Percentiles rank a stretch among this genome's conserved stretches.
Evolutionary conservation across 805 yeast species (phyloP).

Genomic region (Yarrowia phangngaensis): DNA sequence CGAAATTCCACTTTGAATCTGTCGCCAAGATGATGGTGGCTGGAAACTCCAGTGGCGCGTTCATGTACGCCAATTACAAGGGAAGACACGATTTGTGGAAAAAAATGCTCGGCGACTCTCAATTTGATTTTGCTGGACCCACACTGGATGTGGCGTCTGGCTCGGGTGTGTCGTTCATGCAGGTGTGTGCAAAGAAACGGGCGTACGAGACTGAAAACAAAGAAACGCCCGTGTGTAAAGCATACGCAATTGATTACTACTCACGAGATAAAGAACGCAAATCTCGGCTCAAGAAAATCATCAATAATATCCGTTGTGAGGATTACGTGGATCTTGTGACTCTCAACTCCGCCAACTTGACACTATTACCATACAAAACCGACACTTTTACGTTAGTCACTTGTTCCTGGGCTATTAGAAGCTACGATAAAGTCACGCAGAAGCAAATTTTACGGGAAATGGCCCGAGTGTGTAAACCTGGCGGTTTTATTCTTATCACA

Average conservation of each 20-base stretch:
- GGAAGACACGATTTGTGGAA: slow-evolving; percentile 20
- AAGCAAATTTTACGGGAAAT: slow-evolving; percentile 18
- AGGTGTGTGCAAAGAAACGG: slow-evolving; percentile 13
- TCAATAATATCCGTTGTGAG: slow-evolving; percentile 10
- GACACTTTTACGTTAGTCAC: slow-evolving; percentile 7
- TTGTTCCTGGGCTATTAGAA: slow-evolving; percentile 14
- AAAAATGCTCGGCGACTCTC: slow-evolving; percentile 2
- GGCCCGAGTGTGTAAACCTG: slow-evolving; percentile 22
- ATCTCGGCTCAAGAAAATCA: slow-evolving; percentile 18
- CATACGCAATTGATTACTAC: slow-evolving; percentile 16
- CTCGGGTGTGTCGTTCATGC: slow-evolving; percentile 23
- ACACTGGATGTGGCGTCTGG: slow-evolving; percentile 15
- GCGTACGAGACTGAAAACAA: slow-evolving; percentile 8
- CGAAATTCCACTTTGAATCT: slow-evolving; percentile 18
- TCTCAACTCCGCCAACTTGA: slow-evolving; percentile 9
- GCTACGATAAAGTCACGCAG: slow-evolving; percentile 12
- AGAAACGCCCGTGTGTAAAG: neutral
- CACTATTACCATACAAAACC: slow-evolving; percentile 4
- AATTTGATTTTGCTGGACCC: slow-evolving; percentile 7
- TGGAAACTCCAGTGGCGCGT: slow-evolving; percentile 14
- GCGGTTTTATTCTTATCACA: slow-evolving; percentile 18
- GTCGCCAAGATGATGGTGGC: neutral
- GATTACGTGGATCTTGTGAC: slow-evolving; percentile 3
- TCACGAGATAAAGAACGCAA: slow-evolving; percentile 8
- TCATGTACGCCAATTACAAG: slow-evolving; percentile 25